Evolutionary conservation across 1,139 yeast genomes (phyloP).

Genomic region (Kodamaea fungicola): DNA sequence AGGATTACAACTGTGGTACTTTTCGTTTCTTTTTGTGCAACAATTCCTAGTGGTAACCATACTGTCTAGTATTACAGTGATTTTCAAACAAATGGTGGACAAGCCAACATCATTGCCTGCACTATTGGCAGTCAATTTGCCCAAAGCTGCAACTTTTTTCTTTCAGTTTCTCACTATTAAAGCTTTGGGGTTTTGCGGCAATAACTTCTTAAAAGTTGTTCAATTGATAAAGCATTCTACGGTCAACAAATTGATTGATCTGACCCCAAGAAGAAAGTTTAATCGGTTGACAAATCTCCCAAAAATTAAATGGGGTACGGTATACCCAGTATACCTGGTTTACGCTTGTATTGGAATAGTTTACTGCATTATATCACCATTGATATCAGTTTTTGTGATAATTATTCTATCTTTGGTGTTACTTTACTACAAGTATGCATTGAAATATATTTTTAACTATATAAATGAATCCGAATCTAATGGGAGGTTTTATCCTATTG

Average conservation of each 20-base stretch:
- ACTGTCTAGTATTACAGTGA: slow-evolving; percentile 73
- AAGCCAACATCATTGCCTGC: slow-evolving; percentile 73
- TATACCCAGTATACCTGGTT: slow-evolving; percentile 72
- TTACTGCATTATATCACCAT: slow-evolving; percentile 74
- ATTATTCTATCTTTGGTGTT: slow-evolving; percentile 56
- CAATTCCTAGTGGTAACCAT: slow-evolving; percentile 81
- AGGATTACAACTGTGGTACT: slow-evolving; percentile 67
- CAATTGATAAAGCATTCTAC: slow-evolving; percentile 41
- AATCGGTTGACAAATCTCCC: slow-evolving; percentile 41
- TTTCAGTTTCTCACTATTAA: slow-evolving; percentile 69
- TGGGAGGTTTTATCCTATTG: slow-evolving; percentile 70
- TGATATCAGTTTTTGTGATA: slow-evolving; percentile 62
- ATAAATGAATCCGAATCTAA: slow-evolving; percentile 58
- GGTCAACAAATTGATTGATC: slow-evolving; percentile 35
- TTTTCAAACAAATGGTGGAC: slow-evolving; percentile 60
- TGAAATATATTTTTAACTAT: slow-evolving; percentile 51
- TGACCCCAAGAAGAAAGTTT: slow-evolving; percentile 60
- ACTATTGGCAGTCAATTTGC: slow-evolving; percentile 68
- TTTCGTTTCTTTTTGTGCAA: slow-evolving; percentile 70
- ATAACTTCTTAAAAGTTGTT: slow-evolving; percentile 55
- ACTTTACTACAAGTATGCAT: slow-evolving; percentile 65
- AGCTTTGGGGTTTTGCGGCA: slow-evolving; percentile 72
- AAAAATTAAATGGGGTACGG: slow-evolving; percentile 68
- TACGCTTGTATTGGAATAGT: slow-evolving; percentile 74
- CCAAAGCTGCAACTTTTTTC: slow-evolving; percentile 80